These are phyloP conservation scores for Tulasnella sp. DNA, from an alignment of 768 basidiomycete genomes.

Conservation along the genomic window DNA sequence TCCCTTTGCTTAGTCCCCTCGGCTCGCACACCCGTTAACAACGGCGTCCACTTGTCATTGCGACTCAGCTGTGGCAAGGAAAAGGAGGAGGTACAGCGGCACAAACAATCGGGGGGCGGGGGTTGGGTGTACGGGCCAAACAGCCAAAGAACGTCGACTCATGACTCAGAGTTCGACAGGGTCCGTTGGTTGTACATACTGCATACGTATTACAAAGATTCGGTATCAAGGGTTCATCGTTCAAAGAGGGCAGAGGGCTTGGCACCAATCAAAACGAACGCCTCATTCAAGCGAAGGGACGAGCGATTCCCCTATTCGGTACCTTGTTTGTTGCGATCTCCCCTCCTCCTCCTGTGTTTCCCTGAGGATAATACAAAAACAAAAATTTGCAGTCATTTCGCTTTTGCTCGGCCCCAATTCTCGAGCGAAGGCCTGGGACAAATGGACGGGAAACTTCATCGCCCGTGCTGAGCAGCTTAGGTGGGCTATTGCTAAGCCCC, in stretches of 20 bases:
- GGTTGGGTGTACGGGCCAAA: neutral
- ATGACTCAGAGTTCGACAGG: neutral
- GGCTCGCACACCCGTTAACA: neutral
- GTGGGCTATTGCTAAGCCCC: neutral
- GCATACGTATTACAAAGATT: neutral
- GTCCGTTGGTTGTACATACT: neutral
- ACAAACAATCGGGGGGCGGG: neutral
- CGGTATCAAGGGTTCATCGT: neutral
- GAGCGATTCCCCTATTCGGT: neutral
- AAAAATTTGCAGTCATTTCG: neutral
- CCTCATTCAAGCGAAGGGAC: neutral
- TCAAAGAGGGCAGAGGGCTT: neutral
- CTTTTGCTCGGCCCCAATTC: neutral
- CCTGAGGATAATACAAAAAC: neutral
- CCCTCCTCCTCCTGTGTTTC: neutral
- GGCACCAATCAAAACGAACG: neutral
- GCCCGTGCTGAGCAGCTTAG: neutral
- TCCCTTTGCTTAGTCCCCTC: neutral
- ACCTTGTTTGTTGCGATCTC: conserved; percentile 3
- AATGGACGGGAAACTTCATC: too few species aligned
- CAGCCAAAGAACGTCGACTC: neutral
- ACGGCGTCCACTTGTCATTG: neutral
- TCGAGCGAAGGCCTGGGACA: neutral
- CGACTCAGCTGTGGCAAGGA: neutral
- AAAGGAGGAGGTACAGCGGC: neutral